Evolutionary conservation across 208 protist genomes (phyloP), one percentile per base, ranked within the genome.

Genomic region (Angomonas desouzai): DNA sequence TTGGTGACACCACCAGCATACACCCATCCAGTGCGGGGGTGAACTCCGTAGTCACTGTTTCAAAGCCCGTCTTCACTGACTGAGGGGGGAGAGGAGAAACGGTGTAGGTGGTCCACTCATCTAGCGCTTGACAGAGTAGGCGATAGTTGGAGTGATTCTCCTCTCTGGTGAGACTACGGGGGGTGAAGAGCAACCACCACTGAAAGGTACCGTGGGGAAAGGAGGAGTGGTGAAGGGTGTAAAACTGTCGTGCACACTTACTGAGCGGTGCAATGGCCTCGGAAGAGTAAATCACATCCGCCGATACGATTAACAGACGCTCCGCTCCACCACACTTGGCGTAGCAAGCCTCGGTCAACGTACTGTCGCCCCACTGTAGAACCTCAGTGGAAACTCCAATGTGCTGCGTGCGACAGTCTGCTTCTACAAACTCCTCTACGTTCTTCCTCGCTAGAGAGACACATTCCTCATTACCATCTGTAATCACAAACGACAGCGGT

Each of bases 121-220:
- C 10, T 16, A 51, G 20, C 20, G 10, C 45, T 6, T 4, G 9
- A 51, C 45, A 51, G 6, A 51, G 9, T 16, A 51, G 20, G 6
- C n/a, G 4, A 23, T 22, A 51, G 20, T 51, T 51, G n/a, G 9
- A 27, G 3, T 23, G 18, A 51, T 72, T 72, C 20, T n/a, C 58
- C 28, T 48, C 28, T 34, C 20, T 28, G 10, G 66, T 66, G 20
- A 72, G 34, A 23, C 58, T 66, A 7, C 66, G 55, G 1, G 66
- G 66, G 3, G 59, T 65, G 51, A 61, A 72, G 40, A 72, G 48
- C 16, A 72, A 18, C 66, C 66, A 72, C 66, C 66, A 72, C 57
- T 70, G n/a, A 55, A 47, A 32, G 32, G 9, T 32, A 30, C 32
- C 30, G 33, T 16, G 30, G 4, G 11, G 18, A n/a, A 30, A 32